Evolutionary conservation across 768 basidiomycete species (phyloP).

Genomic region (Tricholoma flavovirens): DNA sequence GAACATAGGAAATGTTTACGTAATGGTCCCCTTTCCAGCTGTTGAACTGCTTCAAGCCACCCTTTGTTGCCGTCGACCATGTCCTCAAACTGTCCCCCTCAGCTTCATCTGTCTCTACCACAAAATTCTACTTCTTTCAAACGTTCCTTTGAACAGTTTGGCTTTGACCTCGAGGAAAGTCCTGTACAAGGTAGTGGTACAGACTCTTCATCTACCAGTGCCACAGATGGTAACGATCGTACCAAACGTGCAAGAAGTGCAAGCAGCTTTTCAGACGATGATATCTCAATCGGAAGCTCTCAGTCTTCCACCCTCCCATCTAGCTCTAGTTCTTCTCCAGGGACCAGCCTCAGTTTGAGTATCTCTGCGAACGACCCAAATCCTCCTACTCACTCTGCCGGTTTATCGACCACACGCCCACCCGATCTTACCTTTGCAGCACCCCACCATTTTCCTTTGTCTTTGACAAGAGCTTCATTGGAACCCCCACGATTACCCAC

Average conservation of each 20-base stretch:
- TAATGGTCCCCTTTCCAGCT: neutral
- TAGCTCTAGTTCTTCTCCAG: conserved; percentile 15
- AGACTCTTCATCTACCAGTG: conserved; percentile 22
- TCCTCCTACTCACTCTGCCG: conserved; percentile 2
- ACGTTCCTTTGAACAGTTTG: conserved; percentile 54
- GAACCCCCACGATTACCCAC: conserved; percentile 37
- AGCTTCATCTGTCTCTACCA: conserved; percentile 49
- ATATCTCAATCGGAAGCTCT: conserved; percentile 28
- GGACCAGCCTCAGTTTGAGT: conserved; percentile 12
- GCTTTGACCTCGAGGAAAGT: conserved; percentile 50
- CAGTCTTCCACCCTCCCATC: conserved; percentile 31
- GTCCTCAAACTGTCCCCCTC: conserved; percentile 42
- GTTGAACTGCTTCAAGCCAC: neutral
- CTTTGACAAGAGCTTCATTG: conserved; percentile 12
- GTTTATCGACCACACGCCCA: conserved; percentile 11
- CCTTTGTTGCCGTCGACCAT: conserved; percentile 24
- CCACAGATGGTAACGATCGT: conserved; percentile 39
- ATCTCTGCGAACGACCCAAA: conserved; percentile 7
- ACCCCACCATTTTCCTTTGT: conserved; percentile 17
- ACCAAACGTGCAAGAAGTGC: conserved; percentile 56
- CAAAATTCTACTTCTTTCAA: conserved; percentile 50
- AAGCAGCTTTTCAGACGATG: conserved; percentile 37
- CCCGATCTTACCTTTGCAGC: conserved; percentile 7
- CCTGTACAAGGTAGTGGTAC: conserved; percentile 21
- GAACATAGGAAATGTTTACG: neutral